A percentile compares a stretch with the other conserved stretches of the same genome.
phyloP scores from a whole-genome alignment of 257 asterid species.

The Osmanthus fragrans region DNA sequence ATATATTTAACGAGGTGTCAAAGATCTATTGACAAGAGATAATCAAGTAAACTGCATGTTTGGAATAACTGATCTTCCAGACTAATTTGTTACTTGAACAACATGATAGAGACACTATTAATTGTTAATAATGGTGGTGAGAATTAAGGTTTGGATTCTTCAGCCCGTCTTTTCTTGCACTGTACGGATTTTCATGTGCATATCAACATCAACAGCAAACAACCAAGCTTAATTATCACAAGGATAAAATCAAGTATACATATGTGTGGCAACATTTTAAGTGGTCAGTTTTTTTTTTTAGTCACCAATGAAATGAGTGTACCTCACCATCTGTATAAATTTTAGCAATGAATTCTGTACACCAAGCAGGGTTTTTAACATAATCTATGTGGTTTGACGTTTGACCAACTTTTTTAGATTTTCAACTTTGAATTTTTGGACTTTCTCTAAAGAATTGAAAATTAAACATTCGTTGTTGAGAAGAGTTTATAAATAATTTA shows the following conservation, averaged over 20 bases:
- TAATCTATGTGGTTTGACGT: slow-evolving; percentile 38
- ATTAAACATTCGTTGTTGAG: too few species aligned
- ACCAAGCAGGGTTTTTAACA: not conserved
- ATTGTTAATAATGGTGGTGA: slow-evolving; percentile 57
- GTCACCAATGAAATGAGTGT: too few species aligned
- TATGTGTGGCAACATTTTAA: too few species aligned
- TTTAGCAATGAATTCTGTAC: too few species aligned
- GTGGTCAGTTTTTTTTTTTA: too few species aligned
- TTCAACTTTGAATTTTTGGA: slow-evolving; percentile 35
- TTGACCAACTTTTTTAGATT: slow-evolving; percentile 45
- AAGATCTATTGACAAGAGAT: too few species aligned
- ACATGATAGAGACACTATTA: slow-evolving; percentile 34
- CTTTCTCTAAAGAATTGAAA: too few species aligned
- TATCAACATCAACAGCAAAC: not conserved
- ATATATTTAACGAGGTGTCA: too few species aligned
- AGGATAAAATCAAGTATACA: too few species aligned
- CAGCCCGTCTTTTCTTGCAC: slow-evolving; percentile 36
- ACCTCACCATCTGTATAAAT: too few species aligned
- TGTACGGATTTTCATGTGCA: not conserved
- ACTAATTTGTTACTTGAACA: not conserved
- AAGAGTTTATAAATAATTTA: too few species aligned
- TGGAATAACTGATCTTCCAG: too few species aligned
- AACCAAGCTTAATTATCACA: slow-evolving; percentile 22
- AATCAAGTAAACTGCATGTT: not conserved
- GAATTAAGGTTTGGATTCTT: slow-evolving; percentile 59